Conservation (phyloP, 495 filamentous ascomycete genomes). For the Penicillium simplicissimum region DNA sequence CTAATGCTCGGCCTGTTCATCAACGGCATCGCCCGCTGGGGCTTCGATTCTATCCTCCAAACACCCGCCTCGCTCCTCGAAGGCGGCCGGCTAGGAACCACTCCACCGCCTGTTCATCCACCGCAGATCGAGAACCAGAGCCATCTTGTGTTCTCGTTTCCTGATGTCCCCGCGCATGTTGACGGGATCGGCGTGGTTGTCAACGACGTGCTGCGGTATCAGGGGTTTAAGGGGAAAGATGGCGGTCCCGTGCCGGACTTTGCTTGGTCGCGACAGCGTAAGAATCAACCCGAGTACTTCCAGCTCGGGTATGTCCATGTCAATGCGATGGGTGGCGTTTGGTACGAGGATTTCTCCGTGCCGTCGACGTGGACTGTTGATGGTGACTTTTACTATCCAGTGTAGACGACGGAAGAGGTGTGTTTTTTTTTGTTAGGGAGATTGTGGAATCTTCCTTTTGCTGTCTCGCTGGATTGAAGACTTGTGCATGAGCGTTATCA, state of each 20-base stretch:
- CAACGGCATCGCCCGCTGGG: slow-evolving; percentile 67
- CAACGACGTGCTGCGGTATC: slow-evolving; percentile 59
- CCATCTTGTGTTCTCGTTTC: slow-evolving; percentile 52
- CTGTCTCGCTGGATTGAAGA: background rate
- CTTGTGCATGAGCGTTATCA: background rate
- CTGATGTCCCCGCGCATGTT: slow-evolving; percentile 34
- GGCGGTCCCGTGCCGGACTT: slow-evolving; percentile 42
- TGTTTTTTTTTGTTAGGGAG: background rate
- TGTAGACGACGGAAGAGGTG: background rate
- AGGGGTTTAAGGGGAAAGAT: slow-evolving; percentile 43
- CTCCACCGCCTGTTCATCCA: slow-evolving; percentile 45
- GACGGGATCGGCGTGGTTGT: slow-evolving; percentile 59
- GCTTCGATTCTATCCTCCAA: slow-evolving; percentile 62
- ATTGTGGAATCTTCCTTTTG: background rate
- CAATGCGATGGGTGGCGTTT: slow-evolving; percentile 52
- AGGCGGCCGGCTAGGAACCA: slow-evolving; percentile 48
- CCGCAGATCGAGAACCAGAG: slow-evolving; percentile 34
- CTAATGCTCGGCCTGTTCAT: slow-evolving; percentile 65
- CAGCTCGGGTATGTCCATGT: slow-evolving; percentile 71
- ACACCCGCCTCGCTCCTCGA: slow-evolving; percentile 54
- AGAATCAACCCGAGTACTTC: slow-evolving; percentile 68
- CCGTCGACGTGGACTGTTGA: slow-evolving; percentile 67
- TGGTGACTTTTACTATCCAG: slow-evolving; percentile 47
- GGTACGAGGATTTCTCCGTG: slow-evolving; percentile 73
- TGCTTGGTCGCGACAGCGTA: slow-evolving; percentile 42